phyloP scores from a whole-genome alignment of 139 green algal genomes.

The Picochlorum sp. region DNA sequence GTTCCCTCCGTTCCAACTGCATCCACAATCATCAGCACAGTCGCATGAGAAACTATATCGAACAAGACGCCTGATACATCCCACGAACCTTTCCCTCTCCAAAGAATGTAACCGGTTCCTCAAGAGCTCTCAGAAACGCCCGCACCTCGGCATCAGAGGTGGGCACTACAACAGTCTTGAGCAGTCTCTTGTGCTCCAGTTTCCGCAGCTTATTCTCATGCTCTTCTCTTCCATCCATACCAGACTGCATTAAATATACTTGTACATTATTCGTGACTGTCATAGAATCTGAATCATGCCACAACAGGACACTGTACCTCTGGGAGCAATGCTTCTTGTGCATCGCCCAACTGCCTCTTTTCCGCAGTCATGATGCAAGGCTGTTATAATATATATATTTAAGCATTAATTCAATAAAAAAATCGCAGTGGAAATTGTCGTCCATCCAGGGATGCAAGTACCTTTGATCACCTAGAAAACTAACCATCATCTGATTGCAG shows the following conservation, averaged over 20 bases:
- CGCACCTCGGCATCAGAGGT: slow-evolving; percentile 64
- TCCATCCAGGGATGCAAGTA: no score
- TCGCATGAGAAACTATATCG: not conserved
- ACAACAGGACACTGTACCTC: not conserved
- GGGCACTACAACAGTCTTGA: slow-evolving; percentile 61
- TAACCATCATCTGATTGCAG: no score
- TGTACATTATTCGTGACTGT: not conserved
- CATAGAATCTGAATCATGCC: not conserved
- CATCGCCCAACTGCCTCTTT: slow-evolving; percentile 31
- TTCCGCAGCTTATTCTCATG: slow-evolving; percentile 63
- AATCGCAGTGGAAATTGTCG: no score
- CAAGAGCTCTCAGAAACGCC: slow-evolving; percentile 63
- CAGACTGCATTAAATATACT: slow-evolving; percentile 21
- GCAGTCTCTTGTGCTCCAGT: slow-evolving; percentile 62
- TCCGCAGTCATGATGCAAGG: slow-evolving; percentile 13
- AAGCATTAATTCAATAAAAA: no score
- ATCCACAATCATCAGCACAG: not conserved
- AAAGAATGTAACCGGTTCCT: slow-evolving; percentile 92
- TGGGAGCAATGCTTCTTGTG: slow-evolving; percentile 28
- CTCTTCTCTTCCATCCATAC: slow-evolving; percentile 25
- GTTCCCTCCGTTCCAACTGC: slow-evolving; percentile 81
- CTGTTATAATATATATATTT: no score
- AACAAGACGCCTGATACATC: not conserved
- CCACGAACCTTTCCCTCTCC: slow-evolving; percentile 52
- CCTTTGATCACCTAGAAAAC: no score